Percentiles rank a stretch among this genome's conserved stretches.
Evolutionary conservation across 2,329 filamentous ascomycete genomes (phyloP).

Genomic region (Lasiodiplodia sp.): DNA sequence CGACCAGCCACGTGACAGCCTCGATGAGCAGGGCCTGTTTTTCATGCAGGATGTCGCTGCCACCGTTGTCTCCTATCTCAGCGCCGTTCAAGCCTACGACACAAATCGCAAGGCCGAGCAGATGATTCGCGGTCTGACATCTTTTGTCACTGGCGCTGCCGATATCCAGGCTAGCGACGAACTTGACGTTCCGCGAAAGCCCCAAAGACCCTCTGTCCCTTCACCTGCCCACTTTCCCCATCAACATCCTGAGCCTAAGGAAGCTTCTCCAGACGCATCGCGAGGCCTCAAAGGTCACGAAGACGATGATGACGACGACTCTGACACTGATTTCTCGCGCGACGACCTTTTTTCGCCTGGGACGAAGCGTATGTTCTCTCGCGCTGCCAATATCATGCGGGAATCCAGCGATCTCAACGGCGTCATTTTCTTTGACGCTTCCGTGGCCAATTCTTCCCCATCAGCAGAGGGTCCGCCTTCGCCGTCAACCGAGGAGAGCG

Average conservation of each 20-base stretch:
- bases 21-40: conserved; percentile 34
- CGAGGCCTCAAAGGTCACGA: too few relatives aligned
- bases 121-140: conserved; percentile 42
- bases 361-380: conserved; percentile 41
- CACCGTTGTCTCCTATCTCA: conserved; percentile 38
- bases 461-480: background rate
- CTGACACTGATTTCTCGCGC: conserved; percentile 32
- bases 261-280: background rate
- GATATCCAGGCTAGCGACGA: conserved; percentile 13
- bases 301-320: too few relatives aligned
- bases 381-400: conserved; percentile 43
- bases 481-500: background rate
- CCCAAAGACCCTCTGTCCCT: background rate
- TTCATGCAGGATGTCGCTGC: conserved; percentile 42
- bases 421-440: conserved; percentile 45
- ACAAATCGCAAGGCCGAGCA: conserved; percentile 40
- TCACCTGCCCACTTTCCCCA: background rate
- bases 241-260: background rate
- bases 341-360: conserved; percentile 39
- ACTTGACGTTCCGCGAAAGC: background rate
- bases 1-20: conserved; percentile 34
- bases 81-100: conserved; percentile 30
- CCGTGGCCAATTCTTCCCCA: conserved; percentile 33
- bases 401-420: conserved; percentile 43
- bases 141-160: conserved; percentile 34